Evolutionary conservation across 2,329 filamentous ascomycete species (phyloP).

Genomic region (Lachnellula suecica): DNA sequence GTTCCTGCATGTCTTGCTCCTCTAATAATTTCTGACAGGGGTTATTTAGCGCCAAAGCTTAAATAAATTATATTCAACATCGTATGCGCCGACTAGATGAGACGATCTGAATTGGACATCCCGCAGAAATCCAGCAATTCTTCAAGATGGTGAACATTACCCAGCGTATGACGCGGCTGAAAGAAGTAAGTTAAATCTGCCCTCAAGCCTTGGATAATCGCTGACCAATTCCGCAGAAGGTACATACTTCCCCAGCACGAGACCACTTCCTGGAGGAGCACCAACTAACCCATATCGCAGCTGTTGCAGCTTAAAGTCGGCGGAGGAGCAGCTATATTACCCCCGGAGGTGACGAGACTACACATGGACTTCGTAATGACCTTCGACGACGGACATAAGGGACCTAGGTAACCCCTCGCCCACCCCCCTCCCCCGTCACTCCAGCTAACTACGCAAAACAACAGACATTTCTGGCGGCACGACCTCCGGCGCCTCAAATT

Average conservation of each 20-base stretch:
- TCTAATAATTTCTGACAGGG: conserved; percentile 24
- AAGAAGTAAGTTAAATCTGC: conserved; percentile 56
- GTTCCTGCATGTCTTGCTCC: not conserved
- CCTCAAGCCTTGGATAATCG: not conserved
- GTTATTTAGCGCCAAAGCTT: conserved; percentile 25
- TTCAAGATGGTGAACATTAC: conserved; percentile 54
- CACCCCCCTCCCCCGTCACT: not conserved
- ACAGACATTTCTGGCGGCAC: conserved; percentile 84
- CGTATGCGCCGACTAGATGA: conserved; percentile 1
- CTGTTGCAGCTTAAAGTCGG: conserved; percentile 75
- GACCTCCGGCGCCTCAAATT: conserved; percentile 87
- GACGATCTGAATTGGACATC: not conserved
- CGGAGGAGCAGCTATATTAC: conserved; percentile 79
- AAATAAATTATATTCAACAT: conserved; percentile 22
- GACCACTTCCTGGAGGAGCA: not conserved
- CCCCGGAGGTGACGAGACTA: conserved; percentile 72
- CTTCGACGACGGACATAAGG: conserved; percentile 67
- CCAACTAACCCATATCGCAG: conserved; percentile 43
- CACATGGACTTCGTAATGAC: conserved; percentile 69
- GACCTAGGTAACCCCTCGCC: conserved; percentile 58
- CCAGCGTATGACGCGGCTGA: conserved; percentile 73
- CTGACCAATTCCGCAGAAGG: conserved; percentile 19
- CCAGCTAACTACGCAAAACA: conserved; percentile 25
- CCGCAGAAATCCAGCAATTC: conserved; percentile 1
- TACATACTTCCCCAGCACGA: conserved; percentile 5